A percentile compares a stretch with the other conserved stretches of the same genome.
These are phyloP conservation scores for Lactarius indigo DNA, from an alignment of 768 basidiomycete genomes.

Conservation along the genomic window DNA sequence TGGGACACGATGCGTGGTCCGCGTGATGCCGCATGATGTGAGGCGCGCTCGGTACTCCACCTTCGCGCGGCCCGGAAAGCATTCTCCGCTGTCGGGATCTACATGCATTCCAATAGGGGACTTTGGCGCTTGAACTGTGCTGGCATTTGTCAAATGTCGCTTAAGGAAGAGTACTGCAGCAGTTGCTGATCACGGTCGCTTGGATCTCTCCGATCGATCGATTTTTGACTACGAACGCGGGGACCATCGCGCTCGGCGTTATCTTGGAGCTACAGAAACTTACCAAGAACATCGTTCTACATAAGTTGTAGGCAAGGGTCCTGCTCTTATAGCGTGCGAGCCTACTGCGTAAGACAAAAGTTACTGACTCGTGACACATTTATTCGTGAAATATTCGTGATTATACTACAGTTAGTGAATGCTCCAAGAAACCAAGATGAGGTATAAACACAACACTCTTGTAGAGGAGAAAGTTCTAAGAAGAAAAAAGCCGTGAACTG, in stretches of 20 bases:
- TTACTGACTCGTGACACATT: background rate
- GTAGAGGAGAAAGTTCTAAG: background rate
- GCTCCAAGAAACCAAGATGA: constrained; percentile 1
- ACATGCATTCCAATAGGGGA: background rate
- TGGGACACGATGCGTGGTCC: too few species aligned
- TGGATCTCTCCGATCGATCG: background rate
- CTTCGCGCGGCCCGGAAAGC: background rate
- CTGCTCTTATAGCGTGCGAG: too few species aligned
- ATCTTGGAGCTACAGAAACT: too few species aligned
- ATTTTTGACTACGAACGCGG: background rate
- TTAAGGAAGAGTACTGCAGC: background rate
- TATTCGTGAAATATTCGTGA: background rate
- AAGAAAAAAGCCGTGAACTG: background rate
- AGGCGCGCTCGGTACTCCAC: background rate
- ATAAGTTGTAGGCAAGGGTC: too few species aligned
- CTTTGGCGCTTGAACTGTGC: background rate
- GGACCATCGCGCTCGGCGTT: background rate
- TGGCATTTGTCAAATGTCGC: too few species aligned
- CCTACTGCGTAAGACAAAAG: background rate
- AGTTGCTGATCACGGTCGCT: background rate
- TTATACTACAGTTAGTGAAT: constrained; percentile 12
- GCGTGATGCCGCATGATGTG: too few species aligned
- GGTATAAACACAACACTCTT: constrained; percentile 1
- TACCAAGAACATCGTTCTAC: too few species aligned
- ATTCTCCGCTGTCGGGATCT: too few species aligned